A percentile compares a stretch with the other conserved stretches of the same genome.
These are phyloP conservation scores for Berberis thunbergii DNA, from an alignment of 164 flowering plant genomes.

Conservation along the genomic window DNA sequence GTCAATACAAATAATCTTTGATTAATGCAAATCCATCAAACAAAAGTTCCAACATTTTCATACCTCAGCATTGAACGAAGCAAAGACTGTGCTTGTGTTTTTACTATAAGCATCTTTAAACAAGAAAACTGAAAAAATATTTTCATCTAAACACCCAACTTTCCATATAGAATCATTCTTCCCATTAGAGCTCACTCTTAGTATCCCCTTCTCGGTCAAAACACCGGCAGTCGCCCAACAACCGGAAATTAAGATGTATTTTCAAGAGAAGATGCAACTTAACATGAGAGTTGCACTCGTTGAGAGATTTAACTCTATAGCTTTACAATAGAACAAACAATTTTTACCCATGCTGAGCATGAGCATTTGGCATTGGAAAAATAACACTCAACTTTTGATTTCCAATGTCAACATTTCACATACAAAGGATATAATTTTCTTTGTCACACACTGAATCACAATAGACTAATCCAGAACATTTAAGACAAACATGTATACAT, in stretches of 20 bases:
- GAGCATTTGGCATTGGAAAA: background rate
- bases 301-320: background rate
- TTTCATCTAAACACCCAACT: conserved; percentile 67
- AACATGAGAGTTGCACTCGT: background rate
- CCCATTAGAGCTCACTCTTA: conserved; percentile 65
- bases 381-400: no score
- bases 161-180: conserved; percentile 69
- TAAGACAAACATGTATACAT: no score
- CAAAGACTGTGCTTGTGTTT: conserved; percentile 63
- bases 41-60: conserved; percentile 63
- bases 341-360: background rate
- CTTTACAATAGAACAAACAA: background rate
- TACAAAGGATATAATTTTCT: no score
- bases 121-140: conserved; percentile 55
- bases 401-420: no score
- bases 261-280: background rate
- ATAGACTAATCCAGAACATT: no score
- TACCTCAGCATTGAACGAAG: conserved; percentile 51
- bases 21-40: background rate
- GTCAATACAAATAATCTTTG: background rate
- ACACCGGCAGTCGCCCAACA: conserved; percentile 94
- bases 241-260: conserved; percentile 33
- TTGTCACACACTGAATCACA: no score
- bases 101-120: conserved; percentile 82
- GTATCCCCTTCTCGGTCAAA: conserved; percentile 59